These are phyloP conservation scores for Biscogniauxia sp. DNA, from an alignment of 2,329 filamentous ascomycete species.

Conservation along the genomic window DNA sequence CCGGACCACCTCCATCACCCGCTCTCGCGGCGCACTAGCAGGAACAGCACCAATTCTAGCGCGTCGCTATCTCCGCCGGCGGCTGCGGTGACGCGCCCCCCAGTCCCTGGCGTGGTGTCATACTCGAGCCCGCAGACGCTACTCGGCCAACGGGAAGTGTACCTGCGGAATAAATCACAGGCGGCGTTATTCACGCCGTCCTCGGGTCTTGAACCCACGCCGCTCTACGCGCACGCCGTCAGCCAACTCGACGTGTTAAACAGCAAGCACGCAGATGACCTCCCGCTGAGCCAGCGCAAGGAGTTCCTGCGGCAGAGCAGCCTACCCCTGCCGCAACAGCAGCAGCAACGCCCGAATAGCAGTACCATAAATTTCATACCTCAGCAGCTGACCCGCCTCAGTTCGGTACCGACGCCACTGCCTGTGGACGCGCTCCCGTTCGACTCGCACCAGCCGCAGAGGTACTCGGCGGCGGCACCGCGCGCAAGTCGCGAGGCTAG, in stretches of 20 bases:
- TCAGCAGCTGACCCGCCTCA: background rate
- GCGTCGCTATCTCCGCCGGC: background rate
- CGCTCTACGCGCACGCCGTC: slow-evolving; percentile 2
- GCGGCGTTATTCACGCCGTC: slow-evolving; percentile 34
- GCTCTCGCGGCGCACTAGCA: slow-evolving; percentile 23
- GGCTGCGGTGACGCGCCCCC: slow-evolving; percentile 15
- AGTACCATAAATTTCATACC: slow-evolving; percentile 9
- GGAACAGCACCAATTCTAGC: slow-evolving; percentile 17
- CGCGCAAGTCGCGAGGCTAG: slow-evolving; percentile 52
- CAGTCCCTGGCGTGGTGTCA: slow-evolving; percentile 47
- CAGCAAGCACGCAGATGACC: slow-evolving; percentile 52
- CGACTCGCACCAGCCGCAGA: slow-evolving; percentile 55
- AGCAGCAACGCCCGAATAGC: slow-evolving; percentile 6
- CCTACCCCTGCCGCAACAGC: slow-evolving; percentile 26
- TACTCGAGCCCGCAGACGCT: slow-evolving; percentile 54
- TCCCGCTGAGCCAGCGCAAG: slow-evolving; percentile 68
- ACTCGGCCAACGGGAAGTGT: slow-evolving; percentile 53
- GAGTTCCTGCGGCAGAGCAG: slow-evolving; percentile 57
- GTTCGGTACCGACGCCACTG: slow-evolving; percentile 16
- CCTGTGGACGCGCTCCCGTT: slow-evolving; percentile 39
- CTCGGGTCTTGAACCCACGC: slow-evolving; percentile 24
- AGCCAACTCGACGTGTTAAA: slow-evolving; percentile 21
- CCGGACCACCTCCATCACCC: slow-evolving; percentile 8
- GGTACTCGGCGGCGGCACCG: slow-evolving; percentile 43
- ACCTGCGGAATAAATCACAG: slow-evolving; percentile 52